phyloP scores from a whole-genome alignment of 352 stramenopile species.

The Phytophthora aleatoria region DNA sequence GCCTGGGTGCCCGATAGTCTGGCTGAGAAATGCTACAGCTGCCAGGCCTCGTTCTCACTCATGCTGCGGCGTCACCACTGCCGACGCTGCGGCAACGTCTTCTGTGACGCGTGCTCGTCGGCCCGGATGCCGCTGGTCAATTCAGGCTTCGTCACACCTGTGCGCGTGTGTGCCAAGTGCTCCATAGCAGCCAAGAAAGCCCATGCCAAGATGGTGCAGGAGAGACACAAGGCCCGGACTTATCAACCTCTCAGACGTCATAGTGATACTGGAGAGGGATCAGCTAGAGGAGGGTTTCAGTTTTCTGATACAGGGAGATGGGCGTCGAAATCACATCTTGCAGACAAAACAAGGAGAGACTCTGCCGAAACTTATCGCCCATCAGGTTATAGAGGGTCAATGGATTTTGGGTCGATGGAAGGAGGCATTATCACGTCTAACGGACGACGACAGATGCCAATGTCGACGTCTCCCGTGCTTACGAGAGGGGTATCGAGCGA shows the following conservation, averaged over 20 bases:
- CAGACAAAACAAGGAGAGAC: constrained; percentile 14
- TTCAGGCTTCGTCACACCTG: constrained; percentile 68
- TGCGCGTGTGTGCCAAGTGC: constrained; percentile 85
- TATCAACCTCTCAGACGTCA: constrained; percentile 29
- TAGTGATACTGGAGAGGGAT: constrained; percentile 31
- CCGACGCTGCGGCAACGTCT: constrained; percentile 87
- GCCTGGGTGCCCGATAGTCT: constrained; percentile 86
- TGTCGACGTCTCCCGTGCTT: constrained; percentile 10
- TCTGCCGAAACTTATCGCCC: constrained; percentile 18
- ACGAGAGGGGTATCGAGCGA: constrained; percentile 9
- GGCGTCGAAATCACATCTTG: constrained; percentile 15
- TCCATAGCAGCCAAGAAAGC: constrained; percentile 70
- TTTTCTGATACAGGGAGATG: constrained; percentile 13
- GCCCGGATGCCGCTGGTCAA: constrained; percentile 76
- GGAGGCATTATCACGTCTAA: constrained; percentile 41
- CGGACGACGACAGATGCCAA: constrained; percentile 20
- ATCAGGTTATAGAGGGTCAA: constrained; percentile 10
- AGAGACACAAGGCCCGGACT: constrained; percentile 42
- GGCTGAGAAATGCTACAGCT: constrained; percentile 78
- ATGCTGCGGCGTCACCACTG: constrained; percentile 88
- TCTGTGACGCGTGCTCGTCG: constrained; percentile 89
- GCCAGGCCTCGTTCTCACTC: constrained; percentile 65
- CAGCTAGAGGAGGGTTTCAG: constrained; percentile 29
- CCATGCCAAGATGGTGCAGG: constrained; percentile 71
- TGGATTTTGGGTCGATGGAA: constrained; percentile 22